These are phyloP conservation scores for Wickerhamiella parazyma DNA, from an alignment of 805 yeast species.

Conservation along the genomic window DNA sequence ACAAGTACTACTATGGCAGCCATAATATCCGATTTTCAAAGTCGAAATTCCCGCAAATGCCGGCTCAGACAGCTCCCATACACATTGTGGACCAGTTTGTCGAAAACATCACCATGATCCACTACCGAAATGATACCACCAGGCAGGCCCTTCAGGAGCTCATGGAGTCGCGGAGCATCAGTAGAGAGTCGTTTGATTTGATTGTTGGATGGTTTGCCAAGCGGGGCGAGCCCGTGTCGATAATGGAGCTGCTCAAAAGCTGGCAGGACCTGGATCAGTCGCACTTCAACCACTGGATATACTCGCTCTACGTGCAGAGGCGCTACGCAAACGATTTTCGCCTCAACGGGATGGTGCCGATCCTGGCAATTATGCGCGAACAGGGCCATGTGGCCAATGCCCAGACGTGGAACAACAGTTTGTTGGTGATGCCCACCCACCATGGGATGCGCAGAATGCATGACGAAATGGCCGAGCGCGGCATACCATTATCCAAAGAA, in stretches of 20 bases:
- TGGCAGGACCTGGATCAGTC: neutral
- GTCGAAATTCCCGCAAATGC: neutral
- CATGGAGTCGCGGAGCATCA: neutral
- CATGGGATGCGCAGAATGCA: neutral
- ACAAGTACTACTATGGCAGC: neutral
- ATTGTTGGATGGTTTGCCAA: neutral
- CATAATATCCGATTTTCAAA: neutral
- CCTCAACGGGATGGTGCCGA: neutral
- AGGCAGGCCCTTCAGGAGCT: neutral
- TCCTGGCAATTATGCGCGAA: slow-evolving; percentile 1
- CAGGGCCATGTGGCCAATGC: neutral
- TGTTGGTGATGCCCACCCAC: slow-evolving; percentile 4
- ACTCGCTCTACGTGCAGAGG: slow-evolving; percentile 2
- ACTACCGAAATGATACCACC: neutral
- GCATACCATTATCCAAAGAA: slow-evolving; percentile 1
- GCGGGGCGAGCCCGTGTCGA: neutral
- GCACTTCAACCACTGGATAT: slow-evolving; percentile 8
- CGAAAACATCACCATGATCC: neutral
- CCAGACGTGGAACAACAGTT: slow-evolving; percentile 4
- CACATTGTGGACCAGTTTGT: slow-evolving; percentile 2
- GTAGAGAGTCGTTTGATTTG: neutral
- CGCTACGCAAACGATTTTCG: neutral
- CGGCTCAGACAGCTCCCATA: neutral
- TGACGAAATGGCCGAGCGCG: slow-evolving; percentile 1
- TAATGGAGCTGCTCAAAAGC: neutral